These are phyloP conservation scores for Coniochaeta prunicola DNA, from an alignment of 2,329 filamentous ascomycete genomes.

Conservation along the genomic window DNA sequence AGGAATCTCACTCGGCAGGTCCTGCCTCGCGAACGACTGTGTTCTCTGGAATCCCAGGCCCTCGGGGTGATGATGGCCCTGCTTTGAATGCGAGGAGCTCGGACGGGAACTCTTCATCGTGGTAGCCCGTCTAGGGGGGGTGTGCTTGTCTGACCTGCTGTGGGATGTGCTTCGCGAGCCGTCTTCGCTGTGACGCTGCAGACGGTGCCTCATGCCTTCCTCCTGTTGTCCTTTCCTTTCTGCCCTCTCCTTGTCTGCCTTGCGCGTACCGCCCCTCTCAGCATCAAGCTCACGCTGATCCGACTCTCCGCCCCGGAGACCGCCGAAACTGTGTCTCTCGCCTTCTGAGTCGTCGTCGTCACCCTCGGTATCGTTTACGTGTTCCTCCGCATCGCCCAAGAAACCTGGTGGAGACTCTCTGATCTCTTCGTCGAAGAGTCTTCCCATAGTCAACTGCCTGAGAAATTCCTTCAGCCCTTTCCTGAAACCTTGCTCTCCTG, in stretches of 20 bases:
- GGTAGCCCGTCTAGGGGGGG: not conserved
- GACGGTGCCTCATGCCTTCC: not conserved
- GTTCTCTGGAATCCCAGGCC: constrained; percentile 7
- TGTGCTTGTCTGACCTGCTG: not conserved
- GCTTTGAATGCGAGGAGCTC: constrained; percentile 3
- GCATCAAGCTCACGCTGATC: constrained; percentile 11
- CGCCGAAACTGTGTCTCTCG: not conserved
- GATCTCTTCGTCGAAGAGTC: constrained; percentile 28
- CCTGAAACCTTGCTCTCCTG: constrained; percentile 43
- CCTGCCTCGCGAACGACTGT: constrained; percentile 23
- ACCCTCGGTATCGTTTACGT: constrained; percentile 14
- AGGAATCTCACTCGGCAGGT: constrained; percentile 29
- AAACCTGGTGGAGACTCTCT: constrained; percentile 34
- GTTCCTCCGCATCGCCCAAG: constrained; percentile 25
- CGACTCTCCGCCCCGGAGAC: constrained; percentile 18
- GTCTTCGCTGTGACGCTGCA: not conserved
- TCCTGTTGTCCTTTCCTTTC: not conserved
- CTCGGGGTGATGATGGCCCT: not conserved
- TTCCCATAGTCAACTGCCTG: constrained; percentile 33
- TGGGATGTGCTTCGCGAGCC: not conserved
- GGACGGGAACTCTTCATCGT: constrained; percentile 1
- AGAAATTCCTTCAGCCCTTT: constrained; percentile 36
- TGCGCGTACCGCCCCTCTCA: constrained; percentile 5
- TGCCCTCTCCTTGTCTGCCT: not conserved
- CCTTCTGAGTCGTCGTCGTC: constrained; percentile 10